Evolutionary conservation across 768 basidiomycete genomes (phyloP).

Genomic region (Lactarius hengduanensis): DNA sequence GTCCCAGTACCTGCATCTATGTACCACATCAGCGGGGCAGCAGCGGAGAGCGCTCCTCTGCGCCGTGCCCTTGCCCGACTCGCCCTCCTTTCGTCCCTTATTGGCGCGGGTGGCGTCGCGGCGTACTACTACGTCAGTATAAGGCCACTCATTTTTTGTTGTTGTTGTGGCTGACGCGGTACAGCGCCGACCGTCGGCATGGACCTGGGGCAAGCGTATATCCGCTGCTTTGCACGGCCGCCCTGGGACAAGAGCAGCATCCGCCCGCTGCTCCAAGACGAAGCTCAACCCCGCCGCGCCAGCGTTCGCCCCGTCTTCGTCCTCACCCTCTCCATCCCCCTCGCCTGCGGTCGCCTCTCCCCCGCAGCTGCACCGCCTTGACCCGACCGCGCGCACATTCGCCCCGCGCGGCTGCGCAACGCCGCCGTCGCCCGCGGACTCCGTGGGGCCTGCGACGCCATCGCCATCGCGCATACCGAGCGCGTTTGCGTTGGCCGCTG

Average conservation of each 20-base stretch:
- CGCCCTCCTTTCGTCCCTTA: background rate
- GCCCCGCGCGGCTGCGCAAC: conserved; percentile 3
- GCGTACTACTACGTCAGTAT: conserved; percentile 5
- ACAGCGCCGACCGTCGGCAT: background rate
- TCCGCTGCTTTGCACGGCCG: background rate
- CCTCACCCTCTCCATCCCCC: background rate
- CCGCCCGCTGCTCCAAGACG: background rate
- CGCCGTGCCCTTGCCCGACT: background rate
- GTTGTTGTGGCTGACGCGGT: background rate
- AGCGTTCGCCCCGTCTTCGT: background rate
- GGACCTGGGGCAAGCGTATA: background rate
- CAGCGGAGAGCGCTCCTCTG: background rate
- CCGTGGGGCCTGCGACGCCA: conserved; percentile 9
- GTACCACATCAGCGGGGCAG: background rate
- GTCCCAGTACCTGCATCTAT: background rate
- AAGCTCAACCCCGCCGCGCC: conserved; percentile 13
- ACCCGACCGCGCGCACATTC: conserved; percentile 17
- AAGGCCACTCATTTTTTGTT: background rate
- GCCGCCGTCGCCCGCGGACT: conserved; percentile 9
- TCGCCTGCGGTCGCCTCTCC: background rate
- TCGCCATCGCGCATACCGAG: background rate
- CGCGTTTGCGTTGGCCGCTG: conserved; percentile 8
- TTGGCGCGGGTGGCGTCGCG: background rate
- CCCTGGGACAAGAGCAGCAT: background rate
- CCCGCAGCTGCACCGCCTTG: background rate